Conservation (phyloP, 2,329 filamentous ascomycete genomes). For the Penicillium carneum region DNA sequence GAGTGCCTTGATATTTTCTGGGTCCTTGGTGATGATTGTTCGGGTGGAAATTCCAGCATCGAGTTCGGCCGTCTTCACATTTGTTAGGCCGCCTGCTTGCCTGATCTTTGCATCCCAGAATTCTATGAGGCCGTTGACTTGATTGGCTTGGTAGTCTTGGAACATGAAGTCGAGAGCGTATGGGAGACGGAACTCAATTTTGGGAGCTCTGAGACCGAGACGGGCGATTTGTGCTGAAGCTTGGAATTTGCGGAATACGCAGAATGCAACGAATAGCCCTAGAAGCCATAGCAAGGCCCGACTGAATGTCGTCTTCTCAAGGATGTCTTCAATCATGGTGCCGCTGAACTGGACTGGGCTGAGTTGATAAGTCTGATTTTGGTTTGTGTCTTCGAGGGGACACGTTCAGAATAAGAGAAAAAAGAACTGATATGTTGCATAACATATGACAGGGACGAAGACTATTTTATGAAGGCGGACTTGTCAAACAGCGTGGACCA, state of each 20-base stretch:
- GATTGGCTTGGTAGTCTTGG: conserved; percentile 61
- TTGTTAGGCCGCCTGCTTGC: conserved; percentile 32
- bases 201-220: conserved; percentile 48
- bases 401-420: not conserved
- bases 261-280: conserved; percentile 51
- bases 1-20: conserved; percentile 89
- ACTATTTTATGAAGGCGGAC: conserved; percentile 1
- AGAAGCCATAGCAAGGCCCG: conserved; percentile 50
- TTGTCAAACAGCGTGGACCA: not conserved
- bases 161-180: conserved; percentile 68
- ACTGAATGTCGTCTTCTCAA: conserved; percentile 57
- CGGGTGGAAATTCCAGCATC: conserved; percentile 53
- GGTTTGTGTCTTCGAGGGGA: too few relatives aligned
- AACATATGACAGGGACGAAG: not conserved
- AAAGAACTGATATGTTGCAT: not conserved
- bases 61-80: conserved; percentile 41
- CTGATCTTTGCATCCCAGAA: conserved; percentile 66
- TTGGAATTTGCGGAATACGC: conserved; percentile 40
- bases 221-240: conserved; percentile 41
- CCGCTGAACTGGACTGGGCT: not conserved
- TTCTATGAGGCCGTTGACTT: conserved; percentile 64
- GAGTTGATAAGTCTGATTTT: not conserved
- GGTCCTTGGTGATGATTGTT: conserved; percentile 78
- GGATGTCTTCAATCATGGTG: conserved; percentile 58
- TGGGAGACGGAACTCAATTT: conserved; percentile 45